Percentiles rank a stretch among this genome's conserved stretches.
Evolutionary conservation across 495 filamentous ascomycete genomes (phyloP).

Genomic region (Aspergillus campestris): DNA sequence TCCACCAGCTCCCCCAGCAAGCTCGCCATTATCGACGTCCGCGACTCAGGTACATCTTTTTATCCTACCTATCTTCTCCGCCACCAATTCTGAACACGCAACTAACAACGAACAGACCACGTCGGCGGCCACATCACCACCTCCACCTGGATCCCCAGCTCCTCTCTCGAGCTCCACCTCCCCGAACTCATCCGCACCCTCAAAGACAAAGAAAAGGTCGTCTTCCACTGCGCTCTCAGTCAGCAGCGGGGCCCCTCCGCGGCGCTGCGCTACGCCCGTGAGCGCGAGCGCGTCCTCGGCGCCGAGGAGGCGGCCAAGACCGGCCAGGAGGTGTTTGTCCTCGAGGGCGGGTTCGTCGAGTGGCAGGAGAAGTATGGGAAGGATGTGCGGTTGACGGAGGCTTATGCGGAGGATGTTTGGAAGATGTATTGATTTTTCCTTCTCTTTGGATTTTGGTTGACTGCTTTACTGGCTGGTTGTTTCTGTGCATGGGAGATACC

Average conservation of each 20-base stretch:
- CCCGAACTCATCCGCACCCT: slow-evolving; percentile 77
- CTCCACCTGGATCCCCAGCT: slow-evolving; percentile 67
- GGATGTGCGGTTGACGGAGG: slow-evolving; percentile 77
- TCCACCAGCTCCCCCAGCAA: slow-evolving; percentile 25
- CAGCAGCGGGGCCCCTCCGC: slow-evolving; percentile 62
- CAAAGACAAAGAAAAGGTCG: slow-evolving; percentile 67
- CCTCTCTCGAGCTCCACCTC: slow-evolving; percentile 60
- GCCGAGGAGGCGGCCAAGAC: slow-evolving; percentile 27
- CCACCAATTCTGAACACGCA: background rate
- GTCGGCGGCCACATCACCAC: slow-evolving; percentile 80
- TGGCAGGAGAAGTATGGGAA: slow-evolving; percentile 84
- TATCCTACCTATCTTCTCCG: background rate
- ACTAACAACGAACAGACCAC: slow-evolving; percentile 50
- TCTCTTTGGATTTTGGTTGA: slow-evolving; percentile 1
- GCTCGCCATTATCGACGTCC: slow-evolving; percentile 79
- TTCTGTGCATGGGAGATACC: background rate
- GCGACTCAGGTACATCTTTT: slow-evolving; percentile 64
- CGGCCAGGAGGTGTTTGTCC: slow-evolving; percentile 64
- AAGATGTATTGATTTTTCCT: slow-evolving; percentile 39
- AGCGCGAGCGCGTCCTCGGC: slow-evolving; percentile 28
- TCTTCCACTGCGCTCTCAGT: slow-evolving; percentile 93
- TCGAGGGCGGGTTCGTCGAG: slow-evolving; percentile 79
- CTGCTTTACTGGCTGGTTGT: slow-evolving; percentile 3
- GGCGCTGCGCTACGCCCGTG: slow-evolving; percentile 35
- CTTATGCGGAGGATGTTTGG: slow-evolving; percentile 82